A percentile compares a stretch with the other conserved stretches of the same genome.
Evolutionary conservation across 2,329 filamentous ascomycete genomes (phyloP).

Genomic region (Elsinoe arachidis): DNA sequence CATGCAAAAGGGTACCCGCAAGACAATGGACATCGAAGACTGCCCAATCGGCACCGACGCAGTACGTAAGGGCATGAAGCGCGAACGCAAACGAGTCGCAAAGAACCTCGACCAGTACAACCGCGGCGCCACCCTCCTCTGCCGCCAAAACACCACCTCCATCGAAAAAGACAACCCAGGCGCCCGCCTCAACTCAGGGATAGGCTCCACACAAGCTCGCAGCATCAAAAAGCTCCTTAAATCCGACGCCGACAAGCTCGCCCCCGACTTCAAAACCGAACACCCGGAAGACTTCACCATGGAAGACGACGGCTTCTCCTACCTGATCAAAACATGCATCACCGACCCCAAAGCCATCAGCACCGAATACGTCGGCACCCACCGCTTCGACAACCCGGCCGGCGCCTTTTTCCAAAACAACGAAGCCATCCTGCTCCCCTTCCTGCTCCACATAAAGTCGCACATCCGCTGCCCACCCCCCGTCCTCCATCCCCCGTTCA

Average conservation of each 20-base stretch:
- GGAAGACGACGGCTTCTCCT: constrained; percentile 51
- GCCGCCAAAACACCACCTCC: constrained; percentile 75
- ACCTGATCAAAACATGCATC: constrained; percentile 79
- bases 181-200: constrained; percentile 7
- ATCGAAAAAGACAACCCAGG: constrained; percentile 40
- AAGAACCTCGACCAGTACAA: constrained; percentile 63
- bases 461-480: constrained; percentile 51
- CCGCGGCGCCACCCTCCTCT: constrained; percentile 75
- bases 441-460: constrained; percentile 79
- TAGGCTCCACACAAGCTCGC: background rate
- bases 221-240: constrained; percentile 8
- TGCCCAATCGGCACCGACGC: constrained; percentile 90
- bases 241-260: background rate
- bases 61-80: constrained; percentile 68
- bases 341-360: constrained; percentile 75
- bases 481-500: background rate
- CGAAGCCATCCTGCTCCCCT: constrained; percentile 85
- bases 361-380: constrained; percentile 80
- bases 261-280: constrained; percentile 18
- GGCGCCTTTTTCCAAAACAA: constrained; percentile 99
- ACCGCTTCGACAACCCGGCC: constrained; percentile 81
- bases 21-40: constrained; percentile 89
- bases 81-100: constrained; percentile 68
- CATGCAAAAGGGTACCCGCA: constrained; percentile 71
- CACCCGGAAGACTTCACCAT: constrained; percentile 40